Percentiles rank a stretch among this genome's conserved stretches.
phyloP scores from a whole-genome alignment of 2,329 filamentous ascomycete genomes.

The Cordyceps militaris region DNA sequence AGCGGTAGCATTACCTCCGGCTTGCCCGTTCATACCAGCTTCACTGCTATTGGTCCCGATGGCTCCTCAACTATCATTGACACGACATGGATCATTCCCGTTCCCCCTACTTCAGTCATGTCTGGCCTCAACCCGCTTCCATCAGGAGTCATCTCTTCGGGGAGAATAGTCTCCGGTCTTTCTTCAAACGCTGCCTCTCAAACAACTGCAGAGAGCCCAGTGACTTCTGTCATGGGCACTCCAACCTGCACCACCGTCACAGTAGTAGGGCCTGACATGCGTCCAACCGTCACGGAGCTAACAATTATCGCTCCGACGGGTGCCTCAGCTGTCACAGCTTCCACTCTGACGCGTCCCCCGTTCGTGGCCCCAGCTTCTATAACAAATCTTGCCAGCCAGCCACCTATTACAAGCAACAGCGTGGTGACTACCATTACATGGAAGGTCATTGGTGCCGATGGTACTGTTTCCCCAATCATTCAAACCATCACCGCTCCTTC shows the following conservation, averaged over 20 bases:
- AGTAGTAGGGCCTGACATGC: slow-evolving; percentile 22
- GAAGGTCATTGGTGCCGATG: slow-evolving; percentile 9
- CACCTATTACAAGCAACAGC: slow-evolving; percentile 12
- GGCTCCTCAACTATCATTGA: slow-evolving; percentile 24
- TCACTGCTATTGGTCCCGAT: slow-evolving; percentile 22
- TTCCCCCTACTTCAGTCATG: slow-evolving; percentile 13
- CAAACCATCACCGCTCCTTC: slow-evolving; percentile 1
- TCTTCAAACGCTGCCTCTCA: neutral
- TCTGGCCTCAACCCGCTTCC: slow-evolving; percentile 11
- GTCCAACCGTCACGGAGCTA: slow-evolving; percentile 25
- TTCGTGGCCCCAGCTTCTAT: slow-evolving; percentile 8
- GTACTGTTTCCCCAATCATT: slow-evolving; percentile 1
- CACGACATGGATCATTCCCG: slow-evolving; percentile 20
- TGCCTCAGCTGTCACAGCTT: neutral
- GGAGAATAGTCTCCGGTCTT: neutral
- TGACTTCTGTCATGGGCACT: neutral
- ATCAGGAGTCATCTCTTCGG: neutral
- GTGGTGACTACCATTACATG: slow-evolving; percentile 3
- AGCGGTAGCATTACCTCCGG: neutral
- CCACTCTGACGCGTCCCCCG: slow-evolving; percentile 18
- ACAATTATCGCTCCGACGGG: slow-evolving; percentile 22
- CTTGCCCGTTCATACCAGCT: slow-evolving; percentile 19
- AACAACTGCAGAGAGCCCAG: neutral
- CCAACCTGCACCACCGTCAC: slow-evolving; percentile 26
- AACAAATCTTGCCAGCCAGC: slow-evolving; percentile 29